Conservation (phyloP, 2,329 filamentous ascomycete species). For the Magnaporthiopsis rhizophila region DNA sequence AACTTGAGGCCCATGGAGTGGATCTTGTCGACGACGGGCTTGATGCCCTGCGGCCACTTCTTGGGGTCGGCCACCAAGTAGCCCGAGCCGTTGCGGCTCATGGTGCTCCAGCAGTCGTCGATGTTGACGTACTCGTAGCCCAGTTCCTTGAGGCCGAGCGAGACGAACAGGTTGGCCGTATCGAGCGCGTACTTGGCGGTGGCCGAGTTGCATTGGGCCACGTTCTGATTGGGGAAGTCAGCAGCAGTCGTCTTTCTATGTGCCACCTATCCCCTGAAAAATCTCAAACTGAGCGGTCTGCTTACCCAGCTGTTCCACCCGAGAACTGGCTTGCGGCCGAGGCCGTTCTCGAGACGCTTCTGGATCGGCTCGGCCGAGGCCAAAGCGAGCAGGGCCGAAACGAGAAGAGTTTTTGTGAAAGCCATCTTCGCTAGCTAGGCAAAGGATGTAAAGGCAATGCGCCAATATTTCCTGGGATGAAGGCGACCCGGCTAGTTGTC, state of each 20-base stretch:
- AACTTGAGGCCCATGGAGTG: slow-evolving; percentile 52
- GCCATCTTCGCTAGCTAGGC: not conserved
- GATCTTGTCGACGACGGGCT: slow-evolving; percentile 41
- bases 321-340: slow-evolving; percentile 3
- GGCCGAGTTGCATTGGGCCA: slow-evolving; percentile 5
- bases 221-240: slow-evolving; percentile 1
- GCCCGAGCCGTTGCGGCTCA: slow-evolving; percentile 27
- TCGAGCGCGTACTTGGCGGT: slow-evolving; percentile 3
- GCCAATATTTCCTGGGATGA: not conserved
- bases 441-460: not conserved
- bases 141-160: slow-evolving; percentile 40
- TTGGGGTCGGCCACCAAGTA: slow-evolving; percentile 35
- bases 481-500: not conserved
- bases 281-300: not conserved
- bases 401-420: not conserved
- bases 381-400: slow-evolving; percentile 2
- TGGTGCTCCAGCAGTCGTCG: slow-evolving; percentile 54
- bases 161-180: slow-evolving; percentile 30
- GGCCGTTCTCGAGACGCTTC: slow-evolving; percentile 3
- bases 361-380: not conserved
- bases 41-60: slow-evolving; percentile 53
- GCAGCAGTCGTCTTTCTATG: too few relatives aligned
- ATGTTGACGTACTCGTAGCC: slow-evolving; percentile 53
- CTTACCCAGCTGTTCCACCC: slow-evolving; percentile 6
- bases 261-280: not conserved